Base-by-base conservation (phyloP, 2,329 filamentous ascomycete species). In the Exophiala sp. region DNA sequence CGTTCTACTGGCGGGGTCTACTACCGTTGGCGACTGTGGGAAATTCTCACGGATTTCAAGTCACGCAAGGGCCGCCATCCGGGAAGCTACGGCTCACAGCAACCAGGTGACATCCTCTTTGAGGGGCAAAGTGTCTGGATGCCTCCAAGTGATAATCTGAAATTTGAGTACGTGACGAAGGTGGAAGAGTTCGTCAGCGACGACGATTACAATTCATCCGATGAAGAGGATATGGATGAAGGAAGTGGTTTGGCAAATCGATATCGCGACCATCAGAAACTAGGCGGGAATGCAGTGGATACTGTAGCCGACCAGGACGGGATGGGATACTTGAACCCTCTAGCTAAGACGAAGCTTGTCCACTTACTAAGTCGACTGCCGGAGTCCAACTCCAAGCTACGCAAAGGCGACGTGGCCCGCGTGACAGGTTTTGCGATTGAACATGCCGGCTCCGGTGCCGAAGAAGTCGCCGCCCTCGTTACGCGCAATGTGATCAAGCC, bases 11-110 rank as follows among this genome's bases (percentile, higher is more conserved):
- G 82, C 21, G 91, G 85, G 13, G 79, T 94, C 13, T 98, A 90
- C 78, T 97, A 97, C 67, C 82, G 93, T 37, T 97, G 88, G 86
- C 81, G 88, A 38, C 64, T 97, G 38, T 96, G 90, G 86, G 83
- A 93, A 60, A 77, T 91, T 7, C 73, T 91, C n/a, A 89, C 86
- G 1, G 82, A 83, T 3, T 75, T 71, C 2, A 68, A 63, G 19
- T 62, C 58, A 45, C 62, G 54, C 55, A 62, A 53, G 51, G 62
- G 59, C 38, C 61, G 53, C 37, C 32, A 44, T 10, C 14, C 41
- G 2, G 58, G 35, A 2, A 27, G 42, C 34, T 55, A 53, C 49
- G 58, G 39, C 34, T 53, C 19, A 48, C 58, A 46, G 14, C 32
- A 40, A 16, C 66, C 11, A 69, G 70, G 2, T 72, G 74, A 58